These are phyloP conservation scores for Syncephalastrum sp. DNA, from an alignment of 371 early-diverging fungal genomes.

Conservation along the genomic window DNA sequence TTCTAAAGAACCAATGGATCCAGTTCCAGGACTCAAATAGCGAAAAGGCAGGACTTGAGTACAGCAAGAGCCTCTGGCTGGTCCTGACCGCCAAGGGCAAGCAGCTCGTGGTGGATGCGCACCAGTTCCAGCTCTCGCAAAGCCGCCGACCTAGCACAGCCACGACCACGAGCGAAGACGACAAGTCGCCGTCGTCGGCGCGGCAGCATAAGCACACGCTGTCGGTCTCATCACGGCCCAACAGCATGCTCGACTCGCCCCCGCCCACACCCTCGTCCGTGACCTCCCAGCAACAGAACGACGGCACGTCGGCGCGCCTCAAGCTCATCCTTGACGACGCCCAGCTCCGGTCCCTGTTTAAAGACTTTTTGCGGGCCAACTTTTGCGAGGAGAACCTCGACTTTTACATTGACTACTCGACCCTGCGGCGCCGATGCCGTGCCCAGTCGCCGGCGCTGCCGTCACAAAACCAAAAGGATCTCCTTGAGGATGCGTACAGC, in stretches of 20 bases:
- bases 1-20: conserved; percentile 58
- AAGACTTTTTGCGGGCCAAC: conserved; percentile 62
- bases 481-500: conserved; percentile 60
- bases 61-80: conserved; percentile 16
- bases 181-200: too few species aligned
- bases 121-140: too few species aligned
- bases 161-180: background rate
- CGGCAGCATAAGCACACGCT: background rate
- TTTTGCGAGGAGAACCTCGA: conserved; percentile 75
- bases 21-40: conserved; percentile 32
- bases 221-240: background rate
- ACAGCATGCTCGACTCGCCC: background rate
- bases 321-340: conserved; percentile 61
- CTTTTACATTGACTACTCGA: conserved; percentile 63
- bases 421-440: conserved; percentile 37
- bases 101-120: conserved; percentile 15
- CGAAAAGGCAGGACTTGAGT: conserved; percentile 6
- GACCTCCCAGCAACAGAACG: conserved; percentile 10
- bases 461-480: conserved; percentile 31
- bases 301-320: conserved; percentile 30
- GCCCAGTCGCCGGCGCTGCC: conserved; percentile 37
- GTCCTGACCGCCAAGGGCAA: conserved; percentile 23
- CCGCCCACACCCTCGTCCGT: conserved; percentile 1
- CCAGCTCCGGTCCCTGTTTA: conserved; percentile 60
- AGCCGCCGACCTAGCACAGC: background rate